Evolutionary conservation across 2,329 filamentous ascomycete species (phyloP).

Genomic region (Mariannaea sp.): DNA sequence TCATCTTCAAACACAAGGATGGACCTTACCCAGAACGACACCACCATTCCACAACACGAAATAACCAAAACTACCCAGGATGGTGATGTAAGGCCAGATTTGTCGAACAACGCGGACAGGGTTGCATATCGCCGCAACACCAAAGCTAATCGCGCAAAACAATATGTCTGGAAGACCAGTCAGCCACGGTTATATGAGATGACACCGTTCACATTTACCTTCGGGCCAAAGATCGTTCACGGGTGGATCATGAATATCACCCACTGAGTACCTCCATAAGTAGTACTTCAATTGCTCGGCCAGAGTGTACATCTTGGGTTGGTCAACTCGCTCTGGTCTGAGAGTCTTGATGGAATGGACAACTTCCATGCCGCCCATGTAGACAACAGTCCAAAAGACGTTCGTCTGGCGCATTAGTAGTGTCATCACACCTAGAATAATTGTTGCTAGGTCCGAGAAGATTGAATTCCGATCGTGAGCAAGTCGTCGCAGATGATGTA

Average conservation of each 20-base stretch:
- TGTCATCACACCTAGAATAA: conserved; percentile 66
- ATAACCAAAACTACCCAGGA: conserved; percentile 69
- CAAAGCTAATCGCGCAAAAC: conserved; percentile 66
- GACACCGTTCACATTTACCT: conserved; percentile 46
- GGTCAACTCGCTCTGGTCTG: conserved; percentile 39
- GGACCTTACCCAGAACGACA: conserved; percentile 77
- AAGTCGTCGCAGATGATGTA: conserved; percentile 56
- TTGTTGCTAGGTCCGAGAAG: conserved; percentile 48
- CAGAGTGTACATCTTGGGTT: conserved; percentile 41
- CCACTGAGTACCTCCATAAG: conserved; percentile 51
- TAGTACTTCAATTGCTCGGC: conserved; percentile 46
- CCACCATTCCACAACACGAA: conserved; percentile 90
- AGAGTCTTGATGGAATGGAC: conserved; percentile 56
- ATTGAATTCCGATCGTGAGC: conserved; percentile 40
- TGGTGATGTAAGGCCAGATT: conserved; percentile 63
- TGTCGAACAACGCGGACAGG: conserved; percentile 51
- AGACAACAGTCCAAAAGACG: conserved; percentile 90
- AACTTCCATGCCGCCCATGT: conserved; percentile 67
- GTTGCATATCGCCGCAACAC: conserved; percentile 59
- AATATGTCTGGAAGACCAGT: conserved; percentile 52
- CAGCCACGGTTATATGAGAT: conserved; percentile 6
- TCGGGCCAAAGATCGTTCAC: conserved; percentile 53
- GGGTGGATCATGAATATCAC: conserved; percentile 60
- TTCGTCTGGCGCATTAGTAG: conserved; percentile 91
- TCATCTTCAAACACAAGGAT: background rate